Percentiles rank a stretch among this genome's conserved stretches.
Conservation (phyloP, 306 rosid genomes). For the Herpetospermum pedunculosum region DNA sequence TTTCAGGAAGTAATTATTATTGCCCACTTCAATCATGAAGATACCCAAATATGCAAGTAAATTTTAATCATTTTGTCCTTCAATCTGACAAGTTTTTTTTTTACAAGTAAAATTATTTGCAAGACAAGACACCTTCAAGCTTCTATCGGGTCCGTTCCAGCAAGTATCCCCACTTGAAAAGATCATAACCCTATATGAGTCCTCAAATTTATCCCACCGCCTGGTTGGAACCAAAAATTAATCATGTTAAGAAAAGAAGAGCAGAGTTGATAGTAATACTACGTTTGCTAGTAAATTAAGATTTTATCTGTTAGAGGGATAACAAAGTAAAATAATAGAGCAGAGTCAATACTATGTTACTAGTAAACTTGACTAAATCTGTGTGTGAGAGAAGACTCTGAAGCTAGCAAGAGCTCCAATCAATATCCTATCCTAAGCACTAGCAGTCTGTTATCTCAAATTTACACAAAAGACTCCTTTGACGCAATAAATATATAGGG, state of each 20-base stretch:
- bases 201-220: constrained; percentile 94
- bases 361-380: not conserved
- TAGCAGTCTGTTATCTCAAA: not conserved
- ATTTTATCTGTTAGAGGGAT: not conserved
- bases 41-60: not conserved
- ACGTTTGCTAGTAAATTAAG: not conserved
- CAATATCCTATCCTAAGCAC: no score
- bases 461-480: not conserved
- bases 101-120: not conserved
- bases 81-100: not conserved
- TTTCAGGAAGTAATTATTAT: not conserved
- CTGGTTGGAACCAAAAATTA: constrained; percentile 24
- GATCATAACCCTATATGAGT: constrained; percentile 62
- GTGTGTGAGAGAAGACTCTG: not conserved
- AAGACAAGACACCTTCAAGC: constrained; percentile 57
- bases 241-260: not conserved
- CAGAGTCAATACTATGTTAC: not conserved
- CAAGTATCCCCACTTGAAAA: constrained; percentile 83
- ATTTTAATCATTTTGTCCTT: not conserved
- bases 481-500: not conserved
- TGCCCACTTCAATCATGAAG: not conserved
- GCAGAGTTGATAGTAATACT: not conserved
- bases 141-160: constrained; percentile 99
- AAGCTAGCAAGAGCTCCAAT: not conserved
- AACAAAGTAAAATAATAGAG: not conserved